Conservation (phyloP, 371 early-diverging fungal species). For the Fennellomyces sp. region DNA sequence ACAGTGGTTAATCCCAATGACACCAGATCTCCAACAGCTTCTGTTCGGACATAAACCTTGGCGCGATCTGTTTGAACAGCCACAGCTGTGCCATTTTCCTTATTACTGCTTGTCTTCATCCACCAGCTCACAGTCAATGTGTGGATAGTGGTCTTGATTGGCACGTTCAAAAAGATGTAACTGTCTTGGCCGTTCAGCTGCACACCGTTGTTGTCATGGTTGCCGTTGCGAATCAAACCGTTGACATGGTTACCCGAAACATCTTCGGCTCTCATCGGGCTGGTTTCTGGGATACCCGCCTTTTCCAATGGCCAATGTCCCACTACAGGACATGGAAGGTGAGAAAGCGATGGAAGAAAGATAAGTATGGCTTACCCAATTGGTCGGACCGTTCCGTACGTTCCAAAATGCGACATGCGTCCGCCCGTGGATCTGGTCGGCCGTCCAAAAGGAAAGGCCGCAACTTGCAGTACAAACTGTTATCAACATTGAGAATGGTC, state of each 20-base stretch:
- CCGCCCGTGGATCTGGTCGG: slow-evolving; percentile 27
- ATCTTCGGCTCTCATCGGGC: slow-evolving; percentile 36
- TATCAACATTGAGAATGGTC: slow-evolving; percentile 43
- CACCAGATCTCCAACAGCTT: slow-evolving; percentile 4
- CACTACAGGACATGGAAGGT: slow-evolving; percentile 12
- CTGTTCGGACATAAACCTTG: slow-evolving; percentile 37
- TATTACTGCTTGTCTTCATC: slow-evolving; percentile 36
- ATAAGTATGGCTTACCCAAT: slow-evolving; percentile 33
- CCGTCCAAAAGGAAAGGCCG: slow-evolving; percentile 42
- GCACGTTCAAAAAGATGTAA: slow-evolving; percentile 42
- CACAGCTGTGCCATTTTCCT: slow-evolving; percentile 33
- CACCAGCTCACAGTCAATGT: slow-evolving; percentile 48
- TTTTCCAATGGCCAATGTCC: slow-evolving; percentile 42
- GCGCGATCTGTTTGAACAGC: slow-evolving; percentile 43
- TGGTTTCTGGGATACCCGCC: slow-evolving; percentile 8
- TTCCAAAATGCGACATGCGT: slow-evolving; percentile 31
- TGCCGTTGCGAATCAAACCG: slow-evolving; percentile 35
- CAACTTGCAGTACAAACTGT: slow-evolving; percentile 47
- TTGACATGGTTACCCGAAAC: slow-evolving; percentile 37
- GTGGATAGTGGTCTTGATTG: slow-evolving; percentile 23
- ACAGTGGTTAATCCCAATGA: slow-evolving; percentile 30
- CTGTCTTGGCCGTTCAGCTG: slow-evolving; percentile 34
- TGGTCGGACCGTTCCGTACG: slow-evolving; percentile 24
- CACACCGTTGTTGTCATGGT: slow-evolving; percentile 18
- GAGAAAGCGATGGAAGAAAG: too few relatives aligned